Evolutionary conservation across 257 asterid species (phyloP).

Genomic region (Ilex aquifolium): DNA sequence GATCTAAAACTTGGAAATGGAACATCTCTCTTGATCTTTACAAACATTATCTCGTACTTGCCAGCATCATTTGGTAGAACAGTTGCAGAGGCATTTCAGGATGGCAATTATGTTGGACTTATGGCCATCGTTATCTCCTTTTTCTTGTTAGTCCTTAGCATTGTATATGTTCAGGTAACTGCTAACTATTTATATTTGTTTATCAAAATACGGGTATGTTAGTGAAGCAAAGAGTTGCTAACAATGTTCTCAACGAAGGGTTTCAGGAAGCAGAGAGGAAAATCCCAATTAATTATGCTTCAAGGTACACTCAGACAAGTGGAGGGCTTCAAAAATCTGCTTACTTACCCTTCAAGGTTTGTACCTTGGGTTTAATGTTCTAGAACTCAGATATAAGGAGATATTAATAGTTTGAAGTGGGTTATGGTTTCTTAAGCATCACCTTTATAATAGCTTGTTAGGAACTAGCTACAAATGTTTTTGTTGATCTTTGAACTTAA

Average conservation of each 20-base stretch:
- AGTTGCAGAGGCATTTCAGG: slow-evolving; percentile 71
- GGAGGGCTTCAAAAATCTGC: slow-evolving; percentile 86
- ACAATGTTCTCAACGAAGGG: slow-evolving; percentile 7
- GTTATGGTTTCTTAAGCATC: no score
- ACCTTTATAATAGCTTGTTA: no score
- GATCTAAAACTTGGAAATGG: slow-evolving; percentile 97
- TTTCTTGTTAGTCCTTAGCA: slow-evolving; percentile 81
- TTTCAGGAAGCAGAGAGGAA: slow-evolving; percentile 98
- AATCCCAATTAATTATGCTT: slow-evolving; percentile 89
- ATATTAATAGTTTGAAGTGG: no score
- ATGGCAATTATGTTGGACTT: slow-evolving; percentile 87
- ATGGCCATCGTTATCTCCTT: slow-evolving; percentile 63
- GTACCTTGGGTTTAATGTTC: background rate
- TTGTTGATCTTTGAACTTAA: no score
- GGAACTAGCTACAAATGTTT: no score
- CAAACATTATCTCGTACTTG: slow-evolving; percentile 90
- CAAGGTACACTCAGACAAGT: slow-evolving; percentile 59
- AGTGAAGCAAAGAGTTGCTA: slow-evolving; percentile 15
- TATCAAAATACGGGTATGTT: background rate
- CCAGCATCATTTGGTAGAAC: slow-evolving; percentile 99
- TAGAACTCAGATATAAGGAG: no score
- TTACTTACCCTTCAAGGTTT: slow-evolving; percentile 90
- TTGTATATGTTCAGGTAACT: slow-evolving; percentile 89
- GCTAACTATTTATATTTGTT: slow-evolving; percentile 6
- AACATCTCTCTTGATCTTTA: slow-evolving; percentile 89